A percentile compares a stretch with the other conserved stretches of the same genome.
These are phyloP conservation scores for Gossypium rotundifolium DNA, from an alignment of 345 rosid genomes.

Conservation along the genomic window DNA sequence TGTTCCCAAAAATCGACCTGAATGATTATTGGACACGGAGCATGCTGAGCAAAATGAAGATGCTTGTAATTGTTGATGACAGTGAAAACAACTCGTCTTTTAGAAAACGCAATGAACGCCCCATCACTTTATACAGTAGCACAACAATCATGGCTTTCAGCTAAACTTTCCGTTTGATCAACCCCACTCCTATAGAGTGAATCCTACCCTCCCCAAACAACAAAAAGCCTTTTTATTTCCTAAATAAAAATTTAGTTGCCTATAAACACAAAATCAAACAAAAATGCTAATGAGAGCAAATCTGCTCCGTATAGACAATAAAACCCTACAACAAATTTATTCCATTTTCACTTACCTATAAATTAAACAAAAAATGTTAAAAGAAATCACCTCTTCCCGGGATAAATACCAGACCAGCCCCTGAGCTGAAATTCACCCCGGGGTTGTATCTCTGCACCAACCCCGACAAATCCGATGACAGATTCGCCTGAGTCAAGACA, in stretches of 20 bases:
- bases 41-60: background rate
- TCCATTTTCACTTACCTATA: background rate
- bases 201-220: background rate
- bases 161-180: background rate
- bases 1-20: background rate
- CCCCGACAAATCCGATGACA: conserved; percentile 23
- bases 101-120: background rate
- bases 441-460: conserved; percentile 55
- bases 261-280: background rate
- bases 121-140: background rate
- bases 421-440: conserved; percentile 46
- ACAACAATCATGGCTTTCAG: background rate
- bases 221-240: too few species aligned
- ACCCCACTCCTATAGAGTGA: background rate
- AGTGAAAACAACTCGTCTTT: background rate
- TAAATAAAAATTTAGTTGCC: too few species aligned
- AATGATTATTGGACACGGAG: background rate
- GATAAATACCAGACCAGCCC: conserved; percentile 61
- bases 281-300: conserved; percentile 26
- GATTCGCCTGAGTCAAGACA: conserved; percentile 30
- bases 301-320: conserved; percentile 39
- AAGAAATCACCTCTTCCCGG: conserved; percentile 56
- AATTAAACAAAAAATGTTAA: background rate
- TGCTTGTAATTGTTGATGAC: background rate
- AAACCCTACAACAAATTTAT: background rate